phyloP scores from a whole-genome alignment of 2,329 filamentous ascomycete genomes.

The Aspergillus chevalieri region DNA sequence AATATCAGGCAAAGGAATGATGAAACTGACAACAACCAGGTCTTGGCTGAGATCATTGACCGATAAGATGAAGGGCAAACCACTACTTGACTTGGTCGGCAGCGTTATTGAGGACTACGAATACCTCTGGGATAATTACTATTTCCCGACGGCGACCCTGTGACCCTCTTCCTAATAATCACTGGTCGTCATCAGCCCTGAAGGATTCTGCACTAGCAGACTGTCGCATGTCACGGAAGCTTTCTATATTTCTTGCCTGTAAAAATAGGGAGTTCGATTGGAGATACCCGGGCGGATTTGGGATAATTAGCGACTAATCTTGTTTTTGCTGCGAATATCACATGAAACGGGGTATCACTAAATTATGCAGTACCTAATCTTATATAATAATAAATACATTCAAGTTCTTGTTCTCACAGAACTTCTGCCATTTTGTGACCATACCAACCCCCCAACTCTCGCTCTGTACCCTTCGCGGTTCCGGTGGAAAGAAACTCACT shows the following conservation, averaged over 20 bases:
- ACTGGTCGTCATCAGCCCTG: background rate
- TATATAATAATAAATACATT: conserved; percentile 12
- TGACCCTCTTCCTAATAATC: conserved; percentile 8
- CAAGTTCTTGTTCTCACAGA: conserved; percentile 47
- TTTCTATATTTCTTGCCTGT: conserved; percentile 4
- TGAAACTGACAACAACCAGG: conserved; percentile 33
- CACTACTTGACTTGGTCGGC: conserved; percentile 72
- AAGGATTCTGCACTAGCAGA: background rate
- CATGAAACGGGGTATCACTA: conserved; percentile 19
- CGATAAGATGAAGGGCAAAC: conserved; percentile 62
- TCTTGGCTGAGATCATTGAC: conserved; percentile 63
- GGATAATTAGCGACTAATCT: background rate
- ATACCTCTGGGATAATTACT: conserved; percentile 97
- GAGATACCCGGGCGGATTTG: conserved; percentile 2
- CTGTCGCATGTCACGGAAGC: background rate
- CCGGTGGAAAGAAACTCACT: conserved; percentile 65
- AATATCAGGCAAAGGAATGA: background rate
- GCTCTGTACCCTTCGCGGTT: conserved; percentile 39
- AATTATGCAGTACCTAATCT: conserved; percentile 14
- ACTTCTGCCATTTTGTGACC: conserved; percentile 64
- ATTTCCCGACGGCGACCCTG: conserved; percentile 65
- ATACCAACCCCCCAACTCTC: conserved; percentile 77
- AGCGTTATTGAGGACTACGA: conserved; percentile 93
- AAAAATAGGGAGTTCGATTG: background rate
- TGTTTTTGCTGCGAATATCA: background rate